A percentile compares a stretch with the other conserved stretches of the same genome.
phyloP scores from a whole-genome alignment of 805 yeast species.

The Candida nemodendra region DNA sequence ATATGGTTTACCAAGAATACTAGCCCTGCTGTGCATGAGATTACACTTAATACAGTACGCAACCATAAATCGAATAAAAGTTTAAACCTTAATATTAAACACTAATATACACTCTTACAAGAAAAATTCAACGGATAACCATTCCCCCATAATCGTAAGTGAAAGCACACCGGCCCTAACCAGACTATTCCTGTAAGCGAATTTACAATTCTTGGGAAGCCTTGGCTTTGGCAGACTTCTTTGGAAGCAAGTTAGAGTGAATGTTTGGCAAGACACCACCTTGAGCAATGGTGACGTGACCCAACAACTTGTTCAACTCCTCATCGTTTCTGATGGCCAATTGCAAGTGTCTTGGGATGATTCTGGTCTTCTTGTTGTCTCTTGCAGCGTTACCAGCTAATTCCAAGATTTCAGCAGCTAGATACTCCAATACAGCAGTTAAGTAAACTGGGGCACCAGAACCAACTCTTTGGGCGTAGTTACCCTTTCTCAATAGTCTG shows the following conservation, averaged over 20 bases:
- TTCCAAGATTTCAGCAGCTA: conserved; percentile 97
- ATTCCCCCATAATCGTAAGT: conserved; percentile 11
- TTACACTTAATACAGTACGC: too few relatives aligned
- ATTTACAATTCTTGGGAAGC: conserved; percentile 59
- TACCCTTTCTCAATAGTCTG: conserved; percentile 93
- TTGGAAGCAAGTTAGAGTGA: conserved; percentile 83
- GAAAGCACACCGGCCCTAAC: conserved; percentile 5
- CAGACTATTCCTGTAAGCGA: conserved; percentile 5
- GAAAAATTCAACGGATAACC: conserved; percentile 12
- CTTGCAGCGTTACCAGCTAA: conserved; percentile 99
- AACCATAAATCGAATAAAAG: not conserved
- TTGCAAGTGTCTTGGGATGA: conserved; percentile 97
- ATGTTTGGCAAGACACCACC: conserved; percentile 99
- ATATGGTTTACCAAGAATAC: too few relatives aligned
- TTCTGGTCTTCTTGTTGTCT: conserved; percentile 98
- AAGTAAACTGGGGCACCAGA: conserved; percentile 99
- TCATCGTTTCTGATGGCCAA: conserved; percentile 99
- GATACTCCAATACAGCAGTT: conserved; percentile 94
- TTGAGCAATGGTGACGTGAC: conserved; percentile 94
- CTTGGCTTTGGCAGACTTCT: conserved; percentile 52
- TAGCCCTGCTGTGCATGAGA: too few relatives aligned
- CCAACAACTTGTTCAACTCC: conserved; percentile 91
- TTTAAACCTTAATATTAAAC: conserved; percentile 20
- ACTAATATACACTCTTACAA: conserved; percentile 30
- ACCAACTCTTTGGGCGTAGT: conserved; percentile 98